phyloP scores from a whole-genome alignment of 1,284 basidiomycete species.

The Fomitiporia mediterranea region DNA sequence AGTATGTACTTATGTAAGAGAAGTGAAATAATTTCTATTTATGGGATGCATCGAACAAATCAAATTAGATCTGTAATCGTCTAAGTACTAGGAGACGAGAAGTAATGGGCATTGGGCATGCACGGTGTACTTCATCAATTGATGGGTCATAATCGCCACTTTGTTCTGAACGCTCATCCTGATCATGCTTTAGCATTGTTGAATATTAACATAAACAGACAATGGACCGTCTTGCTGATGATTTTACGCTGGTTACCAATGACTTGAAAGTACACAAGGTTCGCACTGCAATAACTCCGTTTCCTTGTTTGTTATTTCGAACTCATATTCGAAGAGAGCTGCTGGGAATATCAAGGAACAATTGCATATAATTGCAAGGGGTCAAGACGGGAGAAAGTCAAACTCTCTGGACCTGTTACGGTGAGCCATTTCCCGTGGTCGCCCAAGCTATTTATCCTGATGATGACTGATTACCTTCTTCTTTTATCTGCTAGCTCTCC shows the following conservation, averaged over 20 bases:
- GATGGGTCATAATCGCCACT: no score
- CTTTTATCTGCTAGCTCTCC: neutral
- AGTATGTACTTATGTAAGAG: no score
- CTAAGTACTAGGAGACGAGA: no score
- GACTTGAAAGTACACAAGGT: conserved; percentile 17
- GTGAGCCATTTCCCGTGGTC: no score
- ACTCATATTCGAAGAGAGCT: neutral
- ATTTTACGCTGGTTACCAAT: neutral
- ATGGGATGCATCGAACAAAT: no score
- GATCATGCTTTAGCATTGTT: no score
- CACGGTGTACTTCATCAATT: no score
- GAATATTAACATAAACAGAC: no score
- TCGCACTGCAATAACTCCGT: neutral
- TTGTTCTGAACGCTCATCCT: no score
- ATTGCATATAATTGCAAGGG: conserved; percentile 3
- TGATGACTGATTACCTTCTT: neutral
- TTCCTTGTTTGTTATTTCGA: neutral
- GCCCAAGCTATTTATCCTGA: neutral
- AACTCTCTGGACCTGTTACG: neutral
- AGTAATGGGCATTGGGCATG: no score
- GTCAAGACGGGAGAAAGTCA: neutral
- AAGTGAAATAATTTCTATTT: no score
- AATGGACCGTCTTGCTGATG: conserved; percentile 4
- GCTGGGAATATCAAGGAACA: conserved; percentile 19
- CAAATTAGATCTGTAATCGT: no score